Conservation (phyloP, 2,329 filamentous ascomycete genomes). For the Pseudodiploospora longispora region DNA sequence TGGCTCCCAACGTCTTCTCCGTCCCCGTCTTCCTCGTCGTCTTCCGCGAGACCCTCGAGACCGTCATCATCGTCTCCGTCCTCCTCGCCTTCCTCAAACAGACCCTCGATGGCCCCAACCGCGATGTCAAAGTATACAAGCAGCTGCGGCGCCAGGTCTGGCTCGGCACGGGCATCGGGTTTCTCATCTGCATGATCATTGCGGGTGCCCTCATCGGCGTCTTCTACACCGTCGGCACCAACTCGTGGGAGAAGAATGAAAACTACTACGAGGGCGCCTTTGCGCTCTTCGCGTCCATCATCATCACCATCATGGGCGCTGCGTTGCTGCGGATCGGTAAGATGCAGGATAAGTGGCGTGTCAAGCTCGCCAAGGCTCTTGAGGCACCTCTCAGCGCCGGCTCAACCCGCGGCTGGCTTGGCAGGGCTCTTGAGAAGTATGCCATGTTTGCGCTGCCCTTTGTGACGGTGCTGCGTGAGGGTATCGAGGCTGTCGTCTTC, state of each 20-base stretch:
- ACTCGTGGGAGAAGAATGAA: slow-evolving; percentile 61
- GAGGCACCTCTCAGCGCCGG: slow-evolving; percentile 42
- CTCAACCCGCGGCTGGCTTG: slow-evolving; percentile 39
- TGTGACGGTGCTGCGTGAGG: slow-evolving; percentile 78
- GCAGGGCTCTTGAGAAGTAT: slow-evolving; percentile 65
- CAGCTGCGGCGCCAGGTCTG: slow-evolving; percentile 59
- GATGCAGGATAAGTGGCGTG: slow-evolving; percentile 79
- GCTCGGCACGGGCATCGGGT: slow-evolving; percentile 54
- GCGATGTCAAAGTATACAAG: slow-evolving; percentile 57
- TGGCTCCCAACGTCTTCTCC: slow-evolving; percentile 64
- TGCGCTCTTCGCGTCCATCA: slow-evolving; percentile 62
- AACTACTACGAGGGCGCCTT: slow-evolving; percentile 78
- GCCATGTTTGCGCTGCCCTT: slow-evolving; percentile 82
- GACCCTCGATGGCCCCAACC: slow-evolving; percentile 56
- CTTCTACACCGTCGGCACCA: slow-evolving; percentile 59
- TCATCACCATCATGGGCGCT: slow-evolving; percentile 75
- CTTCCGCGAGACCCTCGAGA: slow-evolving; percentile 79
- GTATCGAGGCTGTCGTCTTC: slow-evolving; percentile 79
- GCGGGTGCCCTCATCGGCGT: slow-evolving; percentile 62
- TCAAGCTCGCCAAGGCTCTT: slow-evolving; percentile 67
- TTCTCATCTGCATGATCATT: slow-evolving; percentile 57
- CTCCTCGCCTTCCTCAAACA: slow-evolving; percentile 79
- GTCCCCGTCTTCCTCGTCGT: slow-evolving; percentile 84
- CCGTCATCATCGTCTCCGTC: slow-evolving; percentile 79
- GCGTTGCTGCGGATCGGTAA: slow-evolving; percentile 75